Base-by-base conservation (phyloP, 169 alveolate genomes). In the Plasmodium gallinaceum region DNA sequence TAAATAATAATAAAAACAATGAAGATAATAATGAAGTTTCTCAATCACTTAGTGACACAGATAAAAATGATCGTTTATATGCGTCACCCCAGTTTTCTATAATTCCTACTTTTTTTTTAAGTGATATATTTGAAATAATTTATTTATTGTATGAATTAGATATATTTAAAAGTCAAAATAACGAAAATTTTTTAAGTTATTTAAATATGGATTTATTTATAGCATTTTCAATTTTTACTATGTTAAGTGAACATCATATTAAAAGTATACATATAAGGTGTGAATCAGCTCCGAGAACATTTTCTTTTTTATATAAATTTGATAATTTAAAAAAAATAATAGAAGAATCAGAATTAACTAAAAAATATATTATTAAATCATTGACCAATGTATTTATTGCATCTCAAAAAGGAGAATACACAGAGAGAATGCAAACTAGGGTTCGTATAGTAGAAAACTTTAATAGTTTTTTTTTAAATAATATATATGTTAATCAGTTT, bases 181-280 rank as follows among this genome's bases (percentile, higher is more conserved):
- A 51, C 54, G 74, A 70, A 88, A 58, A 61, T 16, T 89, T 93
- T 39, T 24, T 92, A 73, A 75, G 90, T 75, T 93, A 91, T 65
- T 78, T 95, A 94, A 96, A 96, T 73, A 86, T 94, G 54, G 98
- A 96, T 71, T 92, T 96, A 14, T 88, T 95, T 60, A 76, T 95
- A 39, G 92, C 98, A 2, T 74, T 94, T 20, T 88, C 96, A 62
- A 89, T 96, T 16, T 93, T 92, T 46, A 89, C 96, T 32, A 96
- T 96, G 97, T 91, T 88, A 62, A 85, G 94, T 22, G 95, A 95
- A 22, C 61, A 76, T 51, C 90, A 88, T 73, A 94, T 96, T 74
- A 95, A 93, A 64, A 96, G 96, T 69, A 93, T 95, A 5, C 98
- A 96, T 57, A 72, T 93, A 39, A 95, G 97, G 46, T 96, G 97